Conservation (phyloP, 2,329 filamentous ascomycete species). For the Beauveria asiatica region DNA sequence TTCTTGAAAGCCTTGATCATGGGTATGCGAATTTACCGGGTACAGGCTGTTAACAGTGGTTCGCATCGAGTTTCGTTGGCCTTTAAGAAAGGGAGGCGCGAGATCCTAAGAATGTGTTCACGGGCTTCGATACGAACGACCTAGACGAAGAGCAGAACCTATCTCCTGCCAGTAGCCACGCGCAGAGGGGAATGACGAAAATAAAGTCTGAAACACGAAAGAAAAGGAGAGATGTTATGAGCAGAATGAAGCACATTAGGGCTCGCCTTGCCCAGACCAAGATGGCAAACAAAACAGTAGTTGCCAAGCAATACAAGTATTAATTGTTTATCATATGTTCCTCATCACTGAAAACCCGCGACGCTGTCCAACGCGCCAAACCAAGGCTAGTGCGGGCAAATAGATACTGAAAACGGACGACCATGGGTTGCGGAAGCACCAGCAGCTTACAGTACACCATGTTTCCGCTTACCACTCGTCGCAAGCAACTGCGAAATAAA, state of each 20-base stretch:
- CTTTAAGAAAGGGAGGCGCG: no score
- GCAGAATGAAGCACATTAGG: neutral
- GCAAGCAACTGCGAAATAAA: neutral
- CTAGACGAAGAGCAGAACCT: no score
- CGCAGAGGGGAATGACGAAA: no score
- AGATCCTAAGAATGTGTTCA: no score
- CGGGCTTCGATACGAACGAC: no score
- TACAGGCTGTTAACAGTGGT: no score
- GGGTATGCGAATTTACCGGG: no score
- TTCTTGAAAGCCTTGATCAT: no score
- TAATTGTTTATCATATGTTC: neutral
- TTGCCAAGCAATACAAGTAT: neutral
- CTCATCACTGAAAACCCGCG: neutral
- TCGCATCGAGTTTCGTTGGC: no score
- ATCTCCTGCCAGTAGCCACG: no score
- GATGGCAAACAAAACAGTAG: neutral
- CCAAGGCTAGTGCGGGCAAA: neutral
- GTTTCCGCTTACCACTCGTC: neutral
- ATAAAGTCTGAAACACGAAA: no score
- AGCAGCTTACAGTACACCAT: neutral
- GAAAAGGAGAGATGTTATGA: no score
- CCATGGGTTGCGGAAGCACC: neutral
- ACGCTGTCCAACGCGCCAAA: neutral
- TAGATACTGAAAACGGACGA: neutral
- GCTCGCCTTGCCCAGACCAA: neutral